Percentiles rank a stretch among this genome's conserved stretches.
These are phyloP conservation scores for Colletotrichum tropicicola DNA, from an alignment of 2,329 filamentous ascomycete species.

Conservation along the genomic window DNA sequence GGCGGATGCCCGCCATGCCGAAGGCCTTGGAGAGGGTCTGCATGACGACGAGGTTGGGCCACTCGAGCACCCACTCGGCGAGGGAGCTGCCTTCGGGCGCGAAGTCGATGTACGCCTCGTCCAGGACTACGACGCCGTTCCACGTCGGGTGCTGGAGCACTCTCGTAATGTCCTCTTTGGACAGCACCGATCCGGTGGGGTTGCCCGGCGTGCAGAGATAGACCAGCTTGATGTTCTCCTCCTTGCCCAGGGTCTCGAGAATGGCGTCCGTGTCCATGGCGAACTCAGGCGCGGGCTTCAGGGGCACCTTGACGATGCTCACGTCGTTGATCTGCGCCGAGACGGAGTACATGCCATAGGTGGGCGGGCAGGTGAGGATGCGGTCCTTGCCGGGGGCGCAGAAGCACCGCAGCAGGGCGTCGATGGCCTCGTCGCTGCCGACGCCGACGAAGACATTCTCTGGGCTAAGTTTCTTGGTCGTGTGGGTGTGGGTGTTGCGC, in stretches of 20 bases:
- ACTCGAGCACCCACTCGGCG: constrained; percentile 90
- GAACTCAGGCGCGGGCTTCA: constrained; percentile 78
- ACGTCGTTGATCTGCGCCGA: constrained; percentile 96
- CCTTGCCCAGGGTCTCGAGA: constrained; percentile 66
- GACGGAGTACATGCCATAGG: constrained; percentile 98
- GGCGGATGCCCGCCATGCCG: constrained; percentile 89
- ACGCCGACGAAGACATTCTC: constrained; percentile 94
- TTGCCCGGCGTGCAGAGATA: constrained; percentile 97
- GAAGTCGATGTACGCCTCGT: constrained; percentile 98
- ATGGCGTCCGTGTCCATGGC: constrained; percentile 77
- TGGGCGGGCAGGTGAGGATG: constrained; percentile 94
- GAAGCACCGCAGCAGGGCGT: constrained; percentile 92
- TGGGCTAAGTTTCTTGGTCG: constrained; percentile 74
- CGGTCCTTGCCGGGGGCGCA: constrained; percentile 87
- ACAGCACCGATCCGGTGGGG: constrained; percentile 83
- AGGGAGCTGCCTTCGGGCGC: constrained; percentile 79
- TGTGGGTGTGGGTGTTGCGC: constrained; percentile 87
- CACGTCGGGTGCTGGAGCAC: constrained; percentile 88
- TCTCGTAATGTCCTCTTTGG: constrained; percentile 76
- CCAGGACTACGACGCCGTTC: constrained; percentile 93
- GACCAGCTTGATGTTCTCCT: constrained; percentile 79
- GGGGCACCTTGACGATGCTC: constrained; percentile 83
- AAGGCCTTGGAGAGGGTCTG: constrained; percentile 99
- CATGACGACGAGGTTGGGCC: constrained; percentile 96
- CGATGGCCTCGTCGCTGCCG: constrained; percentile 96